phyloP scores from a whole-genome alignment of 352 stramenopile species.

The Saprolegnia parasitica region DNA sequence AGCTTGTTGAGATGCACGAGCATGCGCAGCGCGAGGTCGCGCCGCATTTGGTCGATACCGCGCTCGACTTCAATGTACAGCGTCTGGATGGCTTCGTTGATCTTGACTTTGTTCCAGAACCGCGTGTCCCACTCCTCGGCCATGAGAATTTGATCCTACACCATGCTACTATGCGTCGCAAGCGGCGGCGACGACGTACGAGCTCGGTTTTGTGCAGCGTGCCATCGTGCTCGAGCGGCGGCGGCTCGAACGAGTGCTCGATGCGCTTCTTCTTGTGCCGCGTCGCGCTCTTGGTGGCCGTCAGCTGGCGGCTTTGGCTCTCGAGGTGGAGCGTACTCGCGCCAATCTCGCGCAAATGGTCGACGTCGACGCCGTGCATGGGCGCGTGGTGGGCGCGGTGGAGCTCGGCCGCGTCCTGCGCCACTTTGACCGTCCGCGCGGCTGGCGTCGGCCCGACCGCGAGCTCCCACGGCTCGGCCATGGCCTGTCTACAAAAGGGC shows the following conservation, averaged over 20 bases:
- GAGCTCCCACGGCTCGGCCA: slow-evolving; percentile 46
- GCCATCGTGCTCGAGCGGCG: slow-evolving; percentile 43
- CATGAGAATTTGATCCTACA: slow-evolving; percentile 65
- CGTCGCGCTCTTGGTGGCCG: slow-evolving; percentile 34
- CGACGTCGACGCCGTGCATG: slow-evolving; percentile 50
- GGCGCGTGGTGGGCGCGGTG: slow-evolving; percentile 52
- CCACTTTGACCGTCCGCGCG: slow-evolving; percentile 51
- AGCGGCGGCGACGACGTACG: slow-evolving; percentile 35
- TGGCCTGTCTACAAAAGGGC: neutral
- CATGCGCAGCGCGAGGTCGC: slow-evolving; percentile 62
- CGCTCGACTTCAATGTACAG: slow-evolving; percentile 65
- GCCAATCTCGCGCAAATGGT: slow-evolving; percentile 59
- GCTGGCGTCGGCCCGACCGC: slow-evolving; percentile 38
- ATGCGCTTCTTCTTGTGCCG: slow-evolving; percentile 29
- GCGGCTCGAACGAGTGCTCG: slow-evolving; percentile 34
- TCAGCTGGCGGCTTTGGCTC: slow-evolving; percentile 39
- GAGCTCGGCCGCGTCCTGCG: slow-evolving; percentile 47
- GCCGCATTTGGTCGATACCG: slow-evolving; percentile 38
- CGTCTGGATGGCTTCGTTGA: slow-evolving; percentile 55
- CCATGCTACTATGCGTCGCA: neutral
- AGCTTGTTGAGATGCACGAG: slow-evolving; percentile 58
- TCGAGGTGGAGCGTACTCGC: slow-evolving; percentile 49
- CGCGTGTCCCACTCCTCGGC: slow-evolving; percentile 79
- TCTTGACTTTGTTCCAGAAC: slow-evolving; percentile 54
- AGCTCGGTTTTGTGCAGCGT: slow-evolving; percentile 44